Evolutionary conservation across 2,329 filamentous ascomycete species (phyloP), one percentile per base, ranked within the genome.

Genomic region (Fusarium globosum): DNA sequence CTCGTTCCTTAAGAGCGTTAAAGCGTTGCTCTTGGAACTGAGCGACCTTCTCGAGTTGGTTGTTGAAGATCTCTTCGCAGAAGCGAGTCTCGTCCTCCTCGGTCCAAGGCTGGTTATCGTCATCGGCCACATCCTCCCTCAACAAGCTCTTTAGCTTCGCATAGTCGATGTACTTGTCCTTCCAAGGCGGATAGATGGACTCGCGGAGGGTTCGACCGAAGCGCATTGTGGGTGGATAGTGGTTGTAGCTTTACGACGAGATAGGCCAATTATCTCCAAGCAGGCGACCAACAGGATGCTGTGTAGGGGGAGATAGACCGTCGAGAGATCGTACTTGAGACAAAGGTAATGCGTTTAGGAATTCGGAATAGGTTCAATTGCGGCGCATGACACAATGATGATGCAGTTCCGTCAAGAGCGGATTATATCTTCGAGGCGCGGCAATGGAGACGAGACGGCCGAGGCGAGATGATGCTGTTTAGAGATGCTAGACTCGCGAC

Each of bases 81-180:
- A 99, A 99, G 41, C 89, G 90, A 80, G 93, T 94, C 87, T 98
- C 96, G 81, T 99, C 96, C 52, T 95, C 91, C 78, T 97, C 95
- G 33, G 95, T 97, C 96, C 96, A 99, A 45, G 90, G 86, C 60
- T 72, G 69, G 30, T 66, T 71, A 63, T 92, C 90, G 28, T 92
- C 91, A 55, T 90, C 87, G 33, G 88, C 87, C 67, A 82, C 85
- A 80, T 94, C 90, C 82, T 98, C 96, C 73, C 94, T 92, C 69
- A 99, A 86, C 67, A 99, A 88, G 79, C 88, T 88, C 88, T 98
- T 98, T 75, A 99, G 91, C 88, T 96, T 97, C 78, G 89, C 86
- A 83, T 99, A 99, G 86, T 98, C 95, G 80, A 99, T 94, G 86
- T 99, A 98, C 80, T 97, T 89, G 81, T 92, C 93, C 83, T 93